Evolutionary conservation across 2,329 filamentous ascomycete genomes (phyloP), one percentile per base, ranked within the genome.

Genomic region (Dactylellina leptospora): DNA sequence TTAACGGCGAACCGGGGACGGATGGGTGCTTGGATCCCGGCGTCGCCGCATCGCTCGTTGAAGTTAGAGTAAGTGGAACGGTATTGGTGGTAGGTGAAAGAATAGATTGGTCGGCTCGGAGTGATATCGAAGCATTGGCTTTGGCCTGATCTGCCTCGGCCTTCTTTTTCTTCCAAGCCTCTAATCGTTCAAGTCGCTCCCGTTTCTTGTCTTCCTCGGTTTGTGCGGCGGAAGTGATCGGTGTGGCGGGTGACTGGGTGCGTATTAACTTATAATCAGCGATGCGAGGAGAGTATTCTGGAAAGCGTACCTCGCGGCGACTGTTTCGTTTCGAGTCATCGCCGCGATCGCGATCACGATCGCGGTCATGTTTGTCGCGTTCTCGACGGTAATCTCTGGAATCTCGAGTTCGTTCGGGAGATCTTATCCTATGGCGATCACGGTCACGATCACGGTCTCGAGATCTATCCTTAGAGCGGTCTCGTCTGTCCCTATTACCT

Each of bases 161-260:
- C 36, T 75, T 74, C 66, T 77, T 77, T 48, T 66, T 61, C 51
- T 77, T 77, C 76, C 76, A 77, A 47, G 75, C 76, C 36, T 77
- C 76, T 9, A 77, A 64, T 23, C 75, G 73, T 55, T 77, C 75
- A 42, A 75, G 61, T n/a, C 76, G 74, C 38, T 77, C 75, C 48
- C 76, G 74, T 23, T 76, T 77, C 60, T 77, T 77, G 40, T 77
- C 76, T 40, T 76, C 76, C 53, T 77, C 76, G 16, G 62, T 75
- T 44, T 74, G 69, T 16, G 42, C 51, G 42, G 74, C 55, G 54
- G 74, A 50, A 18, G 73, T 53, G 27, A 28, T 66, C 18, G 74
- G 55, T 11, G 74, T 74, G 27, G 74, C 74, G 13, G 75, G 75
- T 55, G 74, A 68, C 71, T 76, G 68, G 47, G 36, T 28, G 42